Conservation (phyloP, 768 basidiomycete species). For the Kwoniella dendrophila region DNA sequence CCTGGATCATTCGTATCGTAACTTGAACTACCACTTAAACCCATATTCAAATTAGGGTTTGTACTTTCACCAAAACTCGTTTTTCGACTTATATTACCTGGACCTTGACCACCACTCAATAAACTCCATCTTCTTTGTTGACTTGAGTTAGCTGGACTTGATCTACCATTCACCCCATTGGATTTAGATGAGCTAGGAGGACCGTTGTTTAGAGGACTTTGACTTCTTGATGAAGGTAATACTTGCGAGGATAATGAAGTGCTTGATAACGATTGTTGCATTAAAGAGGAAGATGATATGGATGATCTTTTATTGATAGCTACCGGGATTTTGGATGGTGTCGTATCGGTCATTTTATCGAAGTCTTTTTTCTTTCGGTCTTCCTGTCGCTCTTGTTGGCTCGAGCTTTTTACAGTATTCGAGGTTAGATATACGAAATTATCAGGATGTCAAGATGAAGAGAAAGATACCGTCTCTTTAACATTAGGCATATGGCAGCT, state of each 20-base stretch:
- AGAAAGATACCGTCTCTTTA: no score
- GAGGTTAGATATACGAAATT: no score
- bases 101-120: slow-evolving; percentile 20
- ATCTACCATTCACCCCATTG: slow-evolving; percentile 13
- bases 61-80: slow-evolving; percentile 15
- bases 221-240: slow-evolving; percentile 15
- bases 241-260: slow-evolving; percentile 4
- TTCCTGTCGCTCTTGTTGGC: not conserved
- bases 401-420: no score
- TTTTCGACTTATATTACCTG: slow-evolving; percentile 17
- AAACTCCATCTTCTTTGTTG: slow-evolving; percentile 18
- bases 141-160: slow-evolving; percentile 9
- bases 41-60: slow-evolving; percentile 2
- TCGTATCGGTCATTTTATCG: slow-evolving; percentile 12
- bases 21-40: slow-evolving; percentile 8
- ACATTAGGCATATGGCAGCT: no score
- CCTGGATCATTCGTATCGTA: slow-evolving; percentile 19
- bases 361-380: no score
- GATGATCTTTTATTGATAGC: slow-evolving; percentile 23
- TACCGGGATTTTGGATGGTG: slow-evolving; percentile 23
- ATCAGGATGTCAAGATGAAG: no score
- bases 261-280: slow-evolving; percentile 1
- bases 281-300: slow-evolving; percentile 1
- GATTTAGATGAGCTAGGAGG: no score
- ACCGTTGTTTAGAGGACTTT: slow-evolving; percentile 2